Conservation (phyloP, 768 basidiomycete genomes). For the Gelatoporia subvermispora region DNA sequence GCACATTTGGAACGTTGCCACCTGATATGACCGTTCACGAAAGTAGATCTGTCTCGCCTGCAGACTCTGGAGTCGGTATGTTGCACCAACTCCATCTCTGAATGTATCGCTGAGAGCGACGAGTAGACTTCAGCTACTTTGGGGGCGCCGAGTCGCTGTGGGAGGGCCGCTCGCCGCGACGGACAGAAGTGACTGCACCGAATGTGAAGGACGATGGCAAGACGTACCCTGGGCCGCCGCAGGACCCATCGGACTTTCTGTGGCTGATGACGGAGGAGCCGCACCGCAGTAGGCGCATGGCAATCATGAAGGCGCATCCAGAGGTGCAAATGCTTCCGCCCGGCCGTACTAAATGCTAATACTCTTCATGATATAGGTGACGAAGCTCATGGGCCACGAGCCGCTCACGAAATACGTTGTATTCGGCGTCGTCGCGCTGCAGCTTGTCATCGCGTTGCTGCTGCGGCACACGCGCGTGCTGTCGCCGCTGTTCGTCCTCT, state of each 20-base stretch:
- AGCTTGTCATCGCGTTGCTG: constrained; percentile 57
- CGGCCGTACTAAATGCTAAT: too few relatives aligned
- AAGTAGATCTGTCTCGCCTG: too few relatives aligned
- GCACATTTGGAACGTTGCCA: too few relatives aligned
- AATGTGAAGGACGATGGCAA: constrained; percentile 40
- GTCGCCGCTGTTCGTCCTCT: constrained; percentile 66
- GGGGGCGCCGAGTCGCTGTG: constrained; percentile 78
- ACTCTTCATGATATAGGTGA: too few relatives aligned
- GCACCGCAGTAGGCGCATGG: constrained; percentile 80
- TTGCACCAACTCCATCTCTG: too few relatives aligned
- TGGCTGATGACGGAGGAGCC: constrained; percentile 99
- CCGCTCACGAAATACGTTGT: constrained; percentile 89
- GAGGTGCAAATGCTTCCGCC: constrained; percentile 48
- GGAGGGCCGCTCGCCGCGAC: constrained; percentile 42
- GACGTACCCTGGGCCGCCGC: constrained; percentile 48
- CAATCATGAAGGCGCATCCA: constrained; percentile 92
- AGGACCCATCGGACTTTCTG: constrained; percentile 82
- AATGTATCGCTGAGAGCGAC: too few relatives aligned
- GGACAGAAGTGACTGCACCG: constrained; percentile 39
- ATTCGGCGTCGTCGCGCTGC: constrained; percentile 72
- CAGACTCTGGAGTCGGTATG: too few relatives aligned
- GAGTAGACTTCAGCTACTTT: constrained; percentile 76
- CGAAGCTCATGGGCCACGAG: constrained; percentile 94
- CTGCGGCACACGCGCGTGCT: constrained; percentile 67
- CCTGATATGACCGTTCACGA: too few relatives aligned